Evolutionary conservation across 73 alveolate genomes (phyloP).

Genomic region (Tetrahymena borealis): DNA sequence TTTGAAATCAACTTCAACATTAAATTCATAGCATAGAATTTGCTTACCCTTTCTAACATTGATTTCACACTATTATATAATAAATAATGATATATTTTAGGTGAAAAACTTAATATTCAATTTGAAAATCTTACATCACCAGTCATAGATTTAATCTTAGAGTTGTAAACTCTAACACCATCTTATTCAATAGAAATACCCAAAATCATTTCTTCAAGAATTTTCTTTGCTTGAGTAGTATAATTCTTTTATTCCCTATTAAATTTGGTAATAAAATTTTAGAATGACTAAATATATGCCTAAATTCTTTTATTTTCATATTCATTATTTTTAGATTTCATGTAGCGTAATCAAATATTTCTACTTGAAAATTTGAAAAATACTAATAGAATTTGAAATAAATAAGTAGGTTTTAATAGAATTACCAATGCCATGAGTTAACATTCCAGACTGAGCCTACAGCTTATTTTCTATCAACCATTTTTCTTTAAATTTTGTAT

Average conservation of each 20-base stretch:
- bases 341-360: too few relatives aligned
- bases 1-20: not conserved
- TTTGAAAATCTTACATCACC: not conserved
- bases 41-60: not conserved
- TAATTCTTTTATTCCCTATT: not conserved
- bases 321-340: too few relatives aligned
- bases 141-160: not conserved
- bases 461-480: not conserved
- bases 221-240: not conserved
- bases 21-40: not conserved
- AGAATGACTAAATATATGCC: not conserved
- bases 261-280: not conserved
- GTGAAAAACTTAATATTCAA: not conserved
- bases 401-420: not conserved
- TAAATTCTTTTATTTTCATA: not conserved
- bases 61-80: not conserved
- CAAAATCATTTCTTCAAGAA: not conserved
- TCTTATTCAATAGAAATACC: not conserved
- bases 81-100: too few relatives aligned
- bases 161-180: not conserved
- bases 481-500: not conserved
- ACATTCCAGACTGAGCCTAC: not conserved
- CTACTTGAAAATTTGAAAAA: not conserved
- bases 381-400: not conserved
- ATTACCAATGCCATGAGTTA: slow-evolving; percentile 2